phyloP scores from a whole-genome alignment of 345 rosid species.

The Salix exigua region DNA sequence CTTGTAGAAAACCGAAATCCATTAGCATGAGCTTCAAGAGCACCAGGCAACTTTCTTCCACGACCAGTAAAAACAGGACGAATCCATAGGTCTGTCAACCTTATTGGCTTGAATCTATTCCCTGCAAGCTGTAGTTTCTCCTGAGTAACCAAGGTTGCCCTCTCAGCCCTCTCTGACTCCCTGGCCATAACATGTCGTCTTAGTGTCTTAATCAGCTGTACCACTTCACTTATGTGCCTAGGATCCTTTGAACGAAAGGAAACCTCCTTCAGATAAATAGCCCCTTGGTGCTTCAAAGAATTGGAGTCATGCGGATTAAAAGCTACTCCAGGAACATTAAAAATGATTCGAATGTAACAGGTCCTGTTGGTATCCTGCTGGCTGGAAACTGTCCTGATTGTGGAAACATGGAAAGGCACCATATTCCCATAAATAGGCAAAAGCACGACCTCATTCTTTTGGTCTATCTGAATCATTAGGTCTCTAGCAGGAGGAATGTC shows the following conservation, averaged over 20 bases:
- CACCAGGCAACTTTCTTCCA: slow-evolving; percentile 75
- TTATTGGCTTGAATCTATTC: slow-evolving; percentile 82
- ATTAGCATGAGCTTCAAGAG: slow-evolving; percentile 78
- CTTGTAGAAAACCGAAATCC: slow-evolving; percentile 74
- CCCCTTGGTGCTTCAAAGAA: slow-evolving; percentile 55
- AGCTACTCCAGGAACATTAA: slow-evolving; percentile 77
- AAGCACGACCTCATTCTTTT: slow-evolving; percentile 77
- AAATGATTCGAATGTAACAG: slow-evolving; percentile 75
- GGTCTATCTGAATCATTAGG: slow-evolving; percentile 74
- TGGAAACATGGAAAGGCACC: slow-evolving; percentile 85
- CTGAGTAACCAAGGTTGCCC: slow-evolving; percentile 84
- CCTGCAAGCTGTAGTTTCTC: slow-evolving; percentile 81
- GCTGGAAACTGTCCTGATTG: slow-evolving; percentile 78
- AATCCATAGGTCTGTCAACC: slow-evolving; percentile 71
- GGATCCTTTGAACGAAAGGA: slow-evolving; percentile 85
- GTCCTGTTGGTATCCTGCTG: slow-evolving; percentile 78
- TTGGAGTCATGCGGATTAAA: slow-evolving; percentile 69
- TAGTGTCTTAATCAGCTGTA: slow-evolving; percentile 73
- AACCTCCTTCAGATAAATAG: slow-evolving; percentile 73
- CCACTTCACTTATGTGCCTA: slow-evolving; percentile 80
- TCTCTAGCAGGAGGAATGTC: slow-evolving; percentile 69
- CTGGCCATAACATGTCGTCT: slow-evolving; percentile 71
- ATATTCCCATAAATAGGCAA: slow-evolving; percentile 78
- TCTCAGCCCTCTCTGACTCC: slow-evolving; percentile 82
- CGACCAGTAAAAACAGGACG: slow-evolving; percentile 87